These are phyloP conservation scores for Fusarium goolgardi DNA, from an alignment of 2,329 filamentous ascomycete species.

Conservation along the genomic window DNA sequence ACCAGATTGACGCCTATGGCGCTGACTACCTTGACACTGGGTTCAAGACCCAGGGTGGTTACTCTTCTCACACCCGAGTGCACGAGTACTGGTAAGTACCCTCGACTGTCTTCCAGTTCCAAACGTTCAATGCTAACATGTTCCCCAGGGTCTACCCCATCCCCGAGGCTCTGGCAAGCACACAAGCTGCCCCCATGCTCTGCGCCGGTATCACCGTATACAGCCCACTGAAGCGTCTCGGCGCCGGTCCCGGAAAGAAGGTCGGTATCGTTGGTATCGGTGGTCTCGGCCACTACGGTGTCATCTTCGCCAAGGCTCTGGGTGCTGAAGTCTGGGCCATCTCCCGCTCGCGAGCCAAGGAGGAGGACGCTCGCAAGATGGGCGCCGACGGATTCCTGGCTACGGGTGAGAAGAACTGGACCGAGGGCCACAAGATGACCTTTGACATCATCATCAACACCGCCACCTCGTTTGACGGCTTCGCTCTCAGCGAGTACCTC, in stretches of 20 bases:
- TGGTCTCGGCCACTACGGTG: slow-evolving; percentile 76
- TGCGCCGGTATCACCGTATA: slow-evolving; percentile 87
- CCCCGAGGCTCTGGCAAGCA: slow-evolving; percentile 73
- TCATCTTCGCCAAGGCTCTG: slow-evolving; percentile 76
- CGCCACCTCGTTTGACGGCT: slow-evolving; percentile 74
- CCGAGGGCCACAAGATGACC: slow-evolving; percentile 66
- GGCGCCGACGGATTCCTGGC: slow-evolving; percentile 71
- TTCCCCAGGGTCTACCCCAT: slow-evolving; percentile 73
- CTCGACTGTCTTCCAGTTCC: not conserved
- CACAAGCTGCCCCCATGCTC: slow-evolving; percentile 80
- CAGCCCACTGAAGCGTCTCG: slow-evolving; percentile 80
- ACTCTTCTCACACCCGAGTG: slow-evolving; percentile 53
- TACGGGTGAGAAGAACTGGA: slow-evolving; percentile 68
- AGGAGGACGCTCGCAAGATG: slow-evolving; percentile 68
- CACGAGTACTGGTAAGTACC: slow-evolving; percentile 60
- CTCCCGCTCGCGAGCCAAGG: slow-evolving; percentile 69
- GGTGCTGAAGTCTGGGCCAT: slow-evolving; percentile 72
- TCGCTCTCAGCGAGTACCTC: slow-evolving; percentile 78
- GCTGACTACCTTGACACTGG: slow-evolving; percentile 62
- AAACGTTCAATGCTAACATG: slow-evolving; percentile 1
- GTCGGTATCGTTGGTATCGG: slow-evolving; percentile 80
- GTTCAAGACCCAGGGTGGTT: slow-evolving; percentile 70
- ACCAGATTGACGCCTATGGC: slow-evolving; percentile 62
- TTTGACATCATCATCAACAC: slow-evolving; percentile 84
- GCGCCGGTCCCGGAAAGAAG: slow-evolving; percentile 81